Base-by-base conservation (phyloP, 352 stramenopile genomes). In the Globisporangium apiculatum region DNA sequence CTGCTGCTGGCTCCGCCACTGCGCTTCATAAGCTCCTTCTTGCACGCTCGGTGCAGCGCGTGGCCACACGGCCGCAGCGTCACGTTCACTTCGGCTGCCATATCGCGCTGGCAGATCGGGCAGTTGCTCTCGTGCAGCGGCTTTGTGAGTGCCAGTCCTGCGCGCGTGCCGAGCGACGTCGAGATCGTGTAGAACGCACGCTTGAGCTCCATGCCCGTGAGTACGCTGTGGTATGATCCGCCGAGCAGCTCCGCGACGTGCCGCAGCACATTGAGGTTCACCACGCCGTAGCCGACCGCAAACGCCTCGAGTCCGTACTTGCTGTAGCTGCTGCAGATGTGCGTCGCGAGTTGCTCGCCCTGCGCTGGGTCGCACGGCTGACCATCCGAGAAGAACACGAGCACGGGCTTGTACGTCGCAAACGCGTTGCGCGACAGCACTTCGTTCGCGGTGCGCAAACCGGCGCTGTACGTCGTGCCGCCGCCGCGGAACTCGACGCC, bases 311-410 rank as follows among this genome's bases (percentile, higher is more conserved):
- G 54, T 0, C 69, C 76, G 45, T 90, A 83, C 62, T 75, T 83
- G 4, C 68, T 71, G 57, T 89, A 94, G 35, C 53, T 75, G 0
- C 56, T 37, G n/a, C 63, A 42, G 38, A 94, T 83, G 38, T 91
- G 73, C 3, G 46, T 57, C 1, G 76, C 81, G n/a, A 91, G 40
- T 35, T 74, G 58, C 42, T 86, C 76, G 4, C 81, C 80, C 31
- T 74, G 60, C 11, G 56, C 4, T 0, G 66, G 59, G n/a, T 89
- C 76, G 9, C 40, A 53, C 3, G 83, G 83, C 5, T 87, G 72
- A 0, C 81, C 84, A 48, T 94, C 81, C 11, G 80, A 89, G 57
- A 94, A 92, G 50, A 94, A 91, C 14, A 94, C 66, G 2, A 94
- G 17, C 3, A 80, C 72, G 7, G 84, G 82, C 59, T 83, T 79